A percentile compares a stretch with the other conserved stretches of the same genome.
Conservation (phyloP, 495 filamentous ascomycete genomes). For the Neurospora sp. region DNA sequence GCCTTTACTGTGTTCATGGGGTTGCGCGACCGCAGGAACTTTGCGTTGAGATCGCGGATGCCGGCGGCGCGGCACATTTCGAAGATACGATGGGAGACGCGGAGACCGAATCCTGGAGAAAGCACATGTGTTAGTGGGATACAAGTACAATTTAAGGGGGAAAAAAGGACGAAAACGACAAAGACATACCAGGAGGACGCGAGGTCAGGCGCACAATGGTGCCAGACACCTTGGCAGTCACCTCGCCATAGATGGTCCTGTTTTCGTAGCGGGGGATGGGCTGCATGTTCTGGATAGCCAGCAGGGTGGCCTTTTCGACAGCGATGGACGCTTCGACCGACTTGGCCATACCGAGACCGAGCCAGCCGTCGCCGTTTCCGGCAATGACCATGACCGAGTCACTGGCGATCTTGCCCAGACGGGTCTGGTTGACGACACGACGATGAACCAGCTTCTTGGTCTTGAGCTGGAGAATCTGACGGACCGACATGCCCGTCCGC, state of each 20-base stretch:
- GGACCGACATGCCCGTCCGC: conserved; percentile 54
- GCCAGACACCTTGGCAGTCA: conserved; percentile 75
- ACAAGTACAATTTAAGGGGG: not conserved
- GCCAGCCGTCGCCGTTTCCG: conserved; percentile 71
- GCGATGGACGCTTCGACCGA: conserved; percentile 59
- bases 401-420: conserved; percentile 80
- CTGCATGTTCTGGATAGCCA: conserved; percentile 76
- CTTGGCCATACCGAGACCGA: conserved; percentile 89
- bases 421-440: conserved; percentile 81
- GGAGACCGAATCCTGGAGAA: conserved; percentile 61
- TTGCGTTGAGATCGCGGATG: conserved; percentile 74
- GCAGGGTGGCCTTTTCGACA: conserved; percentile 52
- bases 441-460: conserved; percentile 60
- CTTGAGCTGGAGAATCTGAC: conserved; percentile 44
- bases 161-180: not conserved
- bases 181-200: conserved; percentile 72
- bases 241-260: conserved; percentile 80
- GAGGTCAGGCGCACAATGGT: conserved; percentile 68
- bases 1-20: conserved; percentile 97
- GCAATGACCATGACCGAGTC: conserved; percentile 63
- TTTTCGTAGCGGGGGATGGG: conserved; percentile 83
- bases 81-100: conserved; percentile 81
- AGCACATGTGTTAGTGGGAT: not conserved
- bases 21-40: conserved; percentile 70
- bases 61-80: conserved; percentile 80